Percentiles rank a stretch among this genome's conserved stretches.
phyloP scores from a whole-genome alignment of 768 basidiomycete species.

The Pleurotus citrinopileatus region DNA sequence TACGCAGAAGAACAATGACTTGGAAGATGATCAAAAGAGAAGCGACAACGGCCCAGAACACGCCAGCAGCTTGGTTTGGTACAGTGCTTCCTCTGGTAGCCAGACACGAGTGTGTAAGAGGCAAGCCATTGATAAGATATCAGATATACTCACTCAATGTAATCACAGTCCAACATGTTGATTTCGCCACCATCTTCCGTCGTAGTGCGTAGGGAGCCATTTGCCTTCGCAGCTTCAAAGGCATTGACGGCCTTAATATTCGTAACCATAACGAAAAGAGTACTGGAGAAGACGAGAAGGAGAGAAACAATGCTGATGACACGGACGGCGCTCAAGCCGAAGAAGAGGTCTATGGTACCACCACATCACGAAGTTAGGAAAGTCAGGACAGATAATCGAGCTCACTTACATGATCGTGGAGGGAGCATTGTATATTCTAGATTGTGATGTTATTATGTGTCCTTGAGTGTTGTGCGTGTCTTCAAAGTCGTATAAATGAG shows the following conservation, averaged over 20 bases:
- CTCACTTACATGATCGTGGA: conserved; percentile 48
- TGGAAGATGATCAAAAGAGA: conserved; percentile 86
- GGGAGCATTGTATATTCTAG: conserved; percentile 32
- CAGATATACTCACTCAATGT: conserved; percentile 60
- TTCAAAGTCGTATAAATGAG: not conserved
- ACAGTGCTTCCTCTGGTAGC: conserved; percentile 71
- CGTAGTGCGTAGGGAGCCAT: conserved; percentile 17
- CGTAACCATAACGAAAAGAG: conserved; percentile 67
- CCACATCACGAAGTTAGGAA: no score
- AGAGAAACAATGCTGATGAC: conserved; percentile 76
- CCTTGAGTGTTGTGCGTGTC: not conserved
- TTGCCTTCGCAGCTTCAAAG: conserved; percentile 42
- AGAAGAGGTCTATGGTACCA: conserved; percentile 57
- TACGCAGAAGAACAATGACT: conserved; percentile 64
- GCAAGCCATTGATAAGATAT: not conserved
- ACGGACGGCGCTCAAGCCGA: conserved; percentile 77
- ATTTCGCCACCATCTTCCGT: conserved; percentile 26
- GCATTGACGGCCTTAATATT: conserved; percentile 75
- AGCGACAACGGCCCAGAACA: conserved; percentile 90
- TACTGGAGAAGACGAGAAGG: conserved; percentile 77
- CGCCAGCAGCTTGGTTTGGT: conserved; percentile 86
- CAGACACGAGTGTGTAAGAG: conserved; percentile 1
- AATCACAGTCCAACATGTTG: conserved; percentile 58
- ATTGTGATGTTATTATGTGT: no score
- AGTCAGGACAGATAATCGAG: no score